Evolutionary conservation across 192 early-diverging fungal species (phyloP), one percentile per base, ranked within the genome.

Genomic region (Entomortierella parvispora): DNA sequence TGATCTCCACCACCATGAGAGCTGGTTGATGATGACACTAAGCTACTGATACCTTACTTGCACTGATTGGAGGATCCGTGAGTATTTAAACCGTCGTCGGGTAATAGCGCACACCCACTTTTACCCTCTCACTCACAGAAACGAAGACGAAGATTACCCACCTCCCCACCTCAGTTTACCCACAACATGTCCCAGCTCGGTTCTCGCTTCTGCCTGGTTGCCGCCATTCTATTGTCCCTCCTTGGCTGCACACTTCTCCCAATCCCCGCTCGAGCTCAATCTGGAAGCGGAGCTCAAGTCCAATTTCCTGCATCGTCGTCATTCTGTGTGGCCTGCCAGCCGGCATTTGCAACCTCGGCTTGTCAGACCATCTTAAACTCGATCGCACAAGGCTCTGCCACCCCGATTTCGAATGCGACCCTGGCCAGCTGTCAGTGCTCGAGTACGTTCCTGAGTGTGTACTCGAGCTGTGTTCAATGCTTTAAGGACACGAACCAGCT

Each of bases 361-460:
- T 77, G 74, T 32, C 53, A 77, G 44, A 28, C 29, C 22, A 77
- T 77, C 42, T 40, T 77, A 23, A 20, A 50, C 45, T 63, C 74
- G 17, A 77, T 77, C 47, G n/a, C 46, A 5, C 45, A 45, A 9
- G 37, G 37, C 12, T 55, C 58, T 0, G 50, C 65, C 22, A 34
- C 12, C 9, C 44, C 66, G 1, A 63, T 77, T 22, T 68, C 65
- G 23, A 77, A 68, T 26, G 31, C 59, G 34, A 77, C 66, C 48
- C 18, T 77, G 64, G 60, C 61, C 31, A 55, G 15, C n/a, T 77
- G 74, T 40, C 74, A 77, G 47, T 77, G 74, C 66, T 58, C 54
- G 5, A 23, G 45, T 6, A 25, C 61, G 20, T 77, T 77, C 65
- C 11, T 77, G 29, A 46, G 54, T 4, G 42, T 68, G 20, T 77